These are phyloP conservation scores for Sungouiella blattae DNA, from an alignment of 805 yeast species.

Conservation along the genomic window DNA sequence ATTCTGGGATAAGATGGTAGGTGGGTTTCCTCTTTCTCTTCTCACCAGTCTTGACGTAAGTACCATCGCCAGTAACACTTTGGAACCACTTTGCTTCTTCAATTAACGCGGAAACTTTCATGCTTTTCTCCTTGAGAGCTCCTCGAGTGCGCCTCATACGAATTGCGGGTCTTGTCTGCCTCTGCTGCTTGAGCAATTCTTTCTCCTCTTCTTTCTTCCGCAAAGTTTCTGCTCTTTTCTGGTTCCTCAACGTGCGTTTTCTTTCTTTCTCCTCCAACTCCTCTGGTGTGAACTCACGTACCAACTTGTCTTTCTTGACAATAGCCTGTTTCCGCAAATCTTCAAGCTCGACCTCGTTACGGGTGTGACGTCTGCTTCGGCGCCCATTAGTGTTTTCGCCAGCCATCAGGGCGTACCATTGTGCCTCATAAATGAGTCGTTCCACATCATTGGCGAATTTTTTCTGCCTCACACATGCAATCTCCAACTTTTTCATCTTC, in stretches of 20 bases:
- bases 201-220: conserved; percentile 3
- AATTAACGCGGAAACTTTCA: conserved; percentile 8
- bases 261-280: conserved; percentile 2
- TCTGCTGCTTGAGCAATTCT: neutral
- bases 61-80: conserved; percentile 36
- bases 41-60: conserved; percentile 28
- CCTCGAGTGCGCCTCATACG: conserved; percentile 4
- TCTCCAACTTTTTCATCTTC: conserved; percentile 21
- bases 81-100: conserved; percentile 37
- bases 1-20: conserved; percentile 24
- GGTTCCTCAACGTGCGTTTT: conserved; percentile 2
- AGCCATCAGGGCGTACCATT: conserved; percentile 31
- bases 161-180: neutral
- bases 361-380: conserved; percentile 12
- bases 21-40: conserved; percentile 31
- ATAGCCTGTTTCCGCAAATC: conserved; percentile 14
- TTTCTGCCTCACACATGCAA: conserved; percentile 24
- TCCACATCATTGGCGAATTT: conserved; percentile 28
- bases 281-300: conserved; percentile 13
- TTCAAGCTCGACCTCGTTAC: conserved; percentile 14
- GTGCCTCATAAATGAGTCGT: conserved; percentile 35
- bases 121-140: conserved; percentile 6
- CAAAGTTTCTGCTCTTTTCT: conserved; percentile 2
- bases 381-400: conserved; percentile 12
- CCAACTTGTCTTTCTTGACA: conserved; percentile 1